Evolutionary conservation across 1,284 basidiomycete genomes (phyloP).

Genomic region (Heterobasidion occidentale): DNA sequence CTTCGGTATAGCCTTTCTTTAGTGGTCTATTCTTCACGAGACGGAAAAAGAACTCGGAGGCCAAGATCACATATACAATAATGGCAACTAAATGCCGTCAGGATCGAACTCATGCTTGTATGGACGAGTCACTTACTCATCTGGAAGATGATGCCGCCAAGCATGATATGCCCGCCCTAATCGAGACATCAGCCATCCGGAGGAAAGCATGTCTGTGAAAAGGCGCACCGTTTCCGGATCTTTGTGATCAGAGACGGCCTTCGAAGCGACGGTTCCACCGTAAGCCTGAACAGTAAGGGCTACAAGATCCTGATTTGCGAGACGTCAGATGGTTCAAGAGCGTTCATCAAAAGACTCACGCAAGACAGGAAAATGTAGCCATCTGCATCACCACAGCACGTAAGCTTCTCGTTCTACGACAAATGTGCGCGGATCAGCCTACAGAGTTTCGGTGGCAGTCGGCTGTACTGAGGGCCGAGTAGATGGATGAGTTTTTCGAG

Average conservation of each 20-base stretch:
- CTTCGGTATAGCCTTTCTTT: not conserved
- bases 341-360: not conserved
- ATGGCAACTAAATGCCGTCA: slow-evolving; percentile 28
- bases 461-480: slow-evolving; percentile 35
- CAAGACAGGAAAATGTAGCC: not conserved
- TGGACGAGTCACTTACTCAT: slow-evolving; percentile 16
- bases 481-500: slow-evolving; percentile 32
- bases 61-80: slow-evolving; percentile 30
- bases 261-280: slow-evolving; percentile 24
- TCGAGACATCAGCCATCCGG: not conserved
- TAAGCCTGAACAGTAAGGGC: slow-evolving; percentile 31
- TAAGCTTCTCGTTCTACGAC: not conserved
- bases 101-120: not conserved
- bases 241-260: not conserved
- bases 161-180: slow-evolving; percentile 39
- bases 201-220: not conserved
- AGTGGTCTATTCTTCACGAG: slow-evolving; percentile 30
- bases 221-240: not conserved
- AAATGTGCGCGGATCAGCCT: slow-evolving; percentile 6
- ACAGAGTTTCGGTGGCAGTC: slow-evolving; percentile 26
- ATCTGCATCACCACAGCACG: not conserved
- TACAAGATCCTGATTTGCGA: slow-evolving; percentile 20
- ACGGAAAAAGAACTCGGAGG: slow-evolving; percentile 39
- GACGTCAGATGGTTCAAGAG: not conserved
- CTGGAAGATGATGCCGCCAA: slow-evolving; percentile 35